Evolutionary conservation across 768 basidiomycete genomes (phyloP), one percentile per base, ranked within the genome.

Genomic region (Podaxis sp.): DNA sequence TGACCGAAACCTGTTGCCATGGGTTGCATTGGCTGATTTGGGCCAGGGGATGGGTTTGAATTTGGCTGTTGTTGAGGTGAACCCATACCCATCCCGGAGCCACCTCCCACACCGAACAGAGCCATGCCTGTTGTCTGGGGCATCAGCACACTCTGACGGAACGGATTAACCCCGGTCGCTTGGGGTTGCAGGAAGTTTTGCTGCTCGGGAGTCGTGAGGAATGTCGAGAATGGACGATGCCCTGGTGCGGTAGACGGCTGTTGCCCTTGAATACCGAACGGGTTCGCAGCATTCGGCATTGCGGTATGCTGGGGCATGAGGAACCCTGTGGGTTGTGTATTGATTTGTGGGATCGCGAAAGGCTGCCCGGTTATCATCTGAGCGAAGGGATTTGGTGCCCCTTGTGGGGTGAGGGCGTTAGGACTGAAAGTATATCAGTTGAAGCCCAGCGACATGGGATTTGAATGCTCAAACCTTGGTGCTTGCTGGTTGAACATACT

Each of bases 341-440:
- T 75, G 25, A 82, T 64, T 59, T 78, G 79, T 44, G 74, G 71
- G 35, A 69, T 69, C 60, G 67, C 68, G 64, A 83, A 79, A 14
- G 79, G 73, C 63, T 84, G 81, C 63, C 80, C 77, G 62, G 78
- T 79, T 51, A 77, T 73, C 73, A 82, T 80, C 59, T 82, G 84
- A 53, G 81, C 71, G 74, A 98, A 98, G 0, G 95, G 95, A 70
- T 96, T 96, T 65, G 83, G 78, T 11, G 74, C 69, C 84, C 86
- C 58, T 84, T 85, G 54, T 82, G 84, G 71, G 82, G 81, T 64
- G 84, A 80, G 25, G 73, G 75, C 67, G 16, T 74, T 79, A 0
- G 81, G 77, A 64, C 87, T 88, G 60, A 5, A 46, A 55, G 55
- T 9, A n/a, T 36, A 27, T 9, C 6, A 7, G 27, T 36, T 59